Evolutionary conservation across 2,329 filamentous ascomycete species (phyloP).

Genomic region (Pestalotiopsis sp.): DNA sequence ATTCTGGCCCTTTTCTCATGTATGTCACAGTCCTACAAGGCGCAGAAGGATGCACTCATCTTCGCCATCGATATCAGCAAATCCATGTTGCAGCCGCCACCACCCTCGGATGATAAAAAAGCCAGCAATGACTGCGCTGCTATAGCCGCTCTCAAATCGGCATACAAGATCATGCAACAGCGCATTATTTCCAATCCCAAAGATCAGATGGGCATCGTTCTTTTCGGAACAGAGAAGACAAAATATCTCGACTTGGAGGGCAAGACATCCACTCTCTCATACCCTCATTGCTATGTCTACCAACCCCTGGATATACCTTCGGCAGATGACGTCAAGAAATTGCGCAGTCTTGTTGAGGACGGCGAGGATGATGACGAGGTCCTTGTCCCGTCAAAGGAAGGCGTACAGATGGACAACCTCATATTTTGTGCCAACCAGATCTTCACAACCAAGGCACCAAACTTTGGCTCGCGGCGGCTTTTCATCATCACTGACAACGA

Average conservation of each 20-base stretch:
- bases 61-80: slow-evolving; percentile 91
- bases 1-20: neutral
- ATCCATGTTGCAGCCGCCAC: slow-evolving; percentile 77
- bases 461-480: slow-evolving; percentile 89
- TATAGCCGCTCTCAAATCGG: slow-evolving; percentile 86
- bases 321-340: slow-evolving; percentile 79
- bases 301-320: slow-evolving; percentile 86
- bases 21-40: slow-evolving; percentile 72
- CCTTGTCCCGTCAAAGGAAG: slow-evolving; percentile 68
- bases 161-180: slow-evolving; percentile 95
- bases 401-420: slow-evolving; percentile 81
- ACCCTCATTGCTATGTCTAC: slow-evolving; percentile 91
- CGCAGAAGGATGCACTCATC: slow-evolving; percentile 95
- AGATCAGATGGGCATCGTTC: slow-evolving; percentile 94
- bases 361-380: slow-evolving; percentile 71
- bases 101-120: slow-evolving; percentile 69
- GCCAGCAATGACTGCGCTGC: slow-evolving; percentile 77
- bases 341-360: slow-evolving; percentile 77
- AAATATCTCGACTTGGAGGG: slow-evolving; percentile 73
- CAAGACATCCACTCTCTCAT: slow-evolving; percentile 60
- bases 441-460: slow-evolving; percentile 91
- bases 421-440: slow-evolving; percentile 96
- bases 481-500: slow-evolving; percentile 97
- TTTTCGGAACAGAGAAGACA: slow-evolving; percentile 87
- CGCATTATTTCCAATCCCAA: slow-evolving; percentile 95